Evolutionary conservation across 2,329 filamentous ascomycete genomes (phyloP).

Genomic region (Immersiporthe knoxdaviesiana): DNA sequence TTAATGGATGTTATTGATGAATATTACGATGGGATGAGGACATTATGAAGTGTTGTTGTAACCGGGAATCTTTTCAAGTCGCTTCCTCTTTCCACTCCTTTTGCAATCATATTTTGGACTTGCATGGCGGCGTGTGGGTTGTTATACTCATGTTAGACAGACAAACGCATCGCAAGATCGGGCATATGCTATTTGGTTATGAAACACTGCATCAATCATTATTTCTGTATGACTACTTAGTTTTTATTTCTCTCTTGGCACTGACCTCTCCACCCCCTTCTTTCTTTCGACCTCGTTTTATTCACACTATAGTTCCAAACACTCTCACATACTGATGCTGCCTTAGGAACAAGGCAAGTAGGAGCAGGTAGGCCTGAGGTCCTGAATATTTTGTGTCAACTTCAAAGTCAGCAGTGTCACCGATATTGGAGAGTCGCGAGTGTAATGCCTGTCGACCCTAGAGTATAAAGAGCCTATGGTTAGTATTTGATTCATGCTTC

Average conservation of each 20-base stretch:
- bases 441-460: too few relatives aligned
- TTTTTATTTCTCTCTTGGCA: too few relatives aligned
- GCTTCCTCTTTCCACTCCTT: neutral
- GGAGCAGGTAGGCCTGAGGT: neutral
- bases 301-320: neutral
- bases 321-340: neutral
- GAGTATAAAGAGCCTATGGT: too few relatives aligned
- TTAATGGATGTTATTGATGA: neutral
- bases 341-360: too few relatives aligned
- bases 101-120: neutral
- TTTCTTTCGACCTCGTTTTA: neutral
- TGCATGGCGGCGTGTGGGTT: conserved; percentile 1
- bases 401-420: neutral
- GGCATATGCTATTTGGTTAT: neutral
- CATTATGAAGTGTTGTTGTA: neutral
- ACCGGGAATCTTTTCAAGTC: neutral
- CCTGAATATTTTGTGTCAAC: neutral
- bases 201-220: neutral
- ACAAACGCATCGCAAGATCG: conserved; percentile 25
- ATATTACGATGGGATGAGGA: neutral
- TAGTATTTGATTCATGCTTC: too few relatives aligned
- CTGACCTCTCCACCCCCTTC: neutral
- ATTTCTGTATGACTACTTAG: neutral
- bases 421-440: too few relatives aligned
- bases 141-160: conserved; percentile 12